A percentile compares a stretch with the other conserved stretches of the same genome.
These are phyloP conservation scores for Ustilago hordei DNA, from an alignment of 1,284 basidiomycete genomes.

Conservation along the genomic window DNA sequence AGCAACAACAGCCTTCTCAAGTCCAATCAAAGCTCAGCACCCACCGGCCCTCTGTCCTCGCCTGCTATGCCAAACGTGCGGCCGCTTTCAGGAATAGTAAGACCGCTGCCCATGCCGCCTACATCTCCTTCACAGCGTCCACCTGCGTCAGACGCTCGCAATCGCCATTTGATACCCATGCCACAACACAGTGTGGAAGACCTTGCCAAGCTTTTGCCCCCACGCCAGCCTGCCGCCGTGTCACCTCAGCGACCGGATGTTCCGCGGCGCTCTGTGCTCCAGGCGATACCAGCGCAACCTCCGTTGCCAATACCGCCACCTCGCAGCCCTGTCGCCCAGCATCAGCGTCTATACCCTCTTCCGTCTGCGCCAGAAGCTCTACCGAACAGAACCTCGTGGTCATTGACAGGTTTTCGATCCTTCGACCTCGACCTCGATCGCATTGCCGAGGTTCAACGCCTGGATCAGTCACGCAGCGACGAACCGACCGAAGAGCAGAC, in stretches of 20 bases:
- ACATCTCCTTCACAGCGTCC: constrained; percentile 26
- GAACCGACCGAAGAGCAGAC: background rate
- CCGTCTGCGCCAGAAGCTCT: constrained; percentile 13
- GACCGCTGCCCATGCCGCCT: constrained; percentile 21
- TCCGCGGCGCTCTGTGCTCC: constrained; percentile 22
- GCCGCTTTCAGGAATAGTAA: constrained; percentile 36
- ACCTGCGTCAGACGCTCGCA: background rate
- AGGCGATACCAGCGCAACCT: constrained; percentile 32
- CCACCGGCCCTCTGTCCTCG: constrained; percentile 10
- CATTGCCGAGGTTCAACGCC: constrained; percentile 22
- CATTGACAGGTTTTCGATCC: constrained; percentile 29
- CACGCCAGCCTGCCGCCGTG: constrained; percentile 1
- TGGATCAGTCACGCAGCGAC: constrained; percentile 18
- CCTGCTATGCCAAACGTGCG: constrained; percentile 18
- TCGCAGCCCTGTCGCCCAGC: background rate
- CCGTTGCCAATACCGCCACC: constrained; percentile 1
- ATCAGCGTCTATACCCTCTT: background rate
- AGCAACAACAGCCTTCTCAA: background rate
- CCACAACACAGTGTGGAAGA: constrained; percentile 33
- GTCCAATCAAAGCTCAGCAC: constrained; percentile 10
- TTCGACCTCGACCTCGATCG: constrained; percentile 40
- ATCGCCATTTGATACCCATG: constrained; percentile 27
- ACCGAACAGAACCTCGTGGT: constrained; percentile 8
- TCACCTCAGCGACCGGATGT: background rate
- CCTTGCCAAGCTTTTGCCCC: constrained; percentile 27